phyloP scores from a whole-genome alignment of 768 basidiomycete genomes.

The Hebeloma cylindrosporum region DNA sequence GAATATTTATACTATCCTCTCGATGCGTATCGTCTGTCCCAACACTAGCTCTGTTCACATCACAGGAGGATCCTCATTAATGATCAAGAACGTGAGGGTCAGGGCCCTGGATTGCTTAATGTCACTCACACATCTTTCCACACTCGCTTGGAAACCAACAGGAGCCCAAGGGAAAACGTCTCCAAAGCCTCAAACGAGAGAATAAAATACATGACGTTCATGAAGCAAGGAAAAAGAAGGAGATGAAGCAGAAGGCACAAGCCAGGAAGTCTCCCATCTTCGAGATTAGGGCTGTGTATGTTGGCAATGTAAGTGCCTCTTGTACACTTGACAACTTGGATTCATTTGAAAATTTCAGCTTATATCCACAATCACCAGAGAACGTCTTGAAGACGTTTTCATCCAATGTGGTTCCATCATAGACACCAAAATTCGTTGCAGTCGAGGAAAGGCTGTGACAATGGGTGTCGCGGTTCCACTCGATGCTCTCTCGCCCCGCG shows the following conservation, averaged over 20 bases:
- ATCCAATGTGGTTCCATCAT: slow-evolving; percentile 31
- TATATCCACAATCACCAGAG: slow-evolving; percentile 34
- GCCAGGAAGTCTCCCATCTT: slow-evolving; percentile 13
- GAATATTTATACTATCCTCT: neutral
- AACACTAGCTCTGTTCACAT: slow-evolving; percentile 3
- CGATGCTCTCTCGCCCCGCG: slow-evolving; percentile 24
- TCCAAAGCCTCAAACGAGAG: slow-evolving; percentile 11
- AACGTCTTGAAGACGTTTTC: slow-evolving; percentile 35
- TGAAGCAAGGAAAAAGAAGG: slow-evolving; percentile 28
- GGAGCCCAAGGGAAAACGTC: neutral
- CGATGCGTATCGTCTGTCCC: slow-evolving; percentile 15
- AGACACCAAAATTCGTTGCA: slow-evolving; percentile 38
- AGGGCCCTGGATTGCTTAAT: neutral
- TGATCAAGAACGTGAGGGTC: slow-evolving; percentile 1
- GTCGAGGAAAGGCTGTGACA: slow-evolving; percentile 38
- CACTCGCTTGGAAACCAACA: neutral
- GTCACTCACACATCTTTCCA: neutral
- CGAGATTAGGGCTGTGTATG: slow-evolving; percentile 41
- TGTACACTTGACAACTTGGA: neutral
- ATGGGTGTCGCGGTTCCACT: slow-evolving; percentile 23
- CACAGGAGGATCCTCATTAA: neutral
- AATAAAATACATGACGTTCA: slow-evolving; percentile 10
- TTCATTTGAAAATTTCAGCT: slow-evolving; percentile 24
- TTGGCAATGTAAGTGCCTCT: slow-evolving; percentile 57
- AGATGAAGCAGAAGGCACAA: slow-evolving; percentile 22